phyloP scores from a whole-genome alignment of 345 rosid genomes.

The Dovyalis caffra region DNA sequence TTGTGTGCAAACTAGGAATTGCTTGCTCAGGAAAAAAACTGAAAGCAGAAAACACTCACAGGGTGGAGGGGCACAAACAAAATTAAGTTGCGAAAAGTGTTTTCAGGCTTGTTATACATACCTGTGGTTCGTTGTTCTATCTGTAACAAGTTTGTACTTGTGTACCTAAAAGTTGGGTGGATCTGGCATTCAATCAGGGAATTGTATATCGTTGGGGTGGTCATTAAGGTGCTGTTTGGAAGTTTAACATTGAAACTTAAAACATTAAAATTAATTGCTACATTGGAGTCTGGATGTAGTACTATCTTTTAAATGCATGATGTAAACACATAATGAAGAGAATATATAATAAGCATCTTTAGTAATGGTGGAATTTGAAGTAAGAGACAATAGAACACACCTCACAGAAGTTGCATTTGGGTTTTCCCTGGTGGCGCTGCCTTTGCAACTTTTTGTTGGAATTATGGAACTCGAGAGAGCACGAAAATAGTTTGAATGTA shows the following conservation, averaged over 20 bases:
- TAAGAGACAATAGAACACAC: not conserved
- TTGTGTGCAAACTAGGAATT: not conserved
- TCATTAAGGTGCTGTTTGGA: not conserved
- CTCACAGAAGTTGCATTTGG: no score
- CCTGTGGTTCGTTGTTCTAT: not conserved
- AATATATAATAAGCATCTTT: no score
- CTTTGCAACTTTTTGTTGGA: no score
- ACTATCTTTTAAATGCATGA: not conserved
- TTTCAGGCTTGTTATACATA: slow-evolving; percentile 18
- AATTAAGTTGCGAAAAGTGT: slow-evolving; percentile 16
- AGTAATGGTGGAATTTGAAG: no score
- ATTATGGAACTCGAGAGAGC: no score
- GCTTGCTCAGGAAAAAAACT: not conserved
- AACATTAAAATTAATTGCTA: not conserved
- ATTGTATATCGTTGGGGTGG: slow-evolving; percentile 3
- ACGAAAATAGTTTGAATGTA: no score
- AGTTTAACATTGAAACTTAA: not conserved
- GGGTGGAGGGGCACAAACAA: slow-evolving; percentile 15
- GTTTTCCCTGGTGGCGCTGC: no score
- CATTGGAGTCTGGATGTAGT: not conserved
- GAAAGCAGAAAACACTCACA: not conserved
- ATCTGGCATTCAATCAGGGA: not conserved
- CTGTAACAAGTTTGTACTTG: not conserved
- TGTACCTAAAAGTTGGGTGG: not conserved
- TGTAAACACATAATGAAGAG: not conserved